Evolutionary conservation across 768 basidiomycete genomes (phyloP).

Genomic region (Mycena indigotica): DNA sequence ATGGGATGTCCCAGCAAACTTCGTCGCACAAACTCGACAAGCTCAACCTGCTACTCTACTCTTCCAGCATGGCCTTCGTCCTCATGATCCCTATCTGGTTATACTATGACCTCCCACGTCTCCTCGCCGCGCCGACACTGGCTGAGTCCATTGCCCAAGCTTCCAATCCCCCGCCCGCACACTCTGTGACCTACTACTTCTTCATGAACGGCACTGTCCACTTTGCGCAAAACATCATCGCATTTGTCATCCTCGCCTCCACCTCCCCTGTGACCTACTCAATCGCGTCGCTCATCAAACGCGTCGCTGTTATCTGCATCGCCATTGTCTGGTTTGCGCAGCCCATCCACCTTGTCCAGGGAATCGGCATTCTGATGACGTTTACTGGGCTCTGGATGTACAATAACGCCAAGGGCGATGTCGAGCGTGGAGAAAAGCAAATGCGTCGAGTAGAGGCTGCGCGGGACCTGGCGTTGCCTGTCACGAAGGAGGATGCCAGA

Average conservation of each 20-base stretch:
- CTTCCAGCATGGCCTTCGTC: slow-evolving; percentile 89
- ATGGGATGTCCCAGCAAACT: slow-evolving; percentile 36
- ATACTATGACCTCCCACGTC: slow-evolving; percentile 78
- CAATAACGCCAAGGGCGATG: slow-evolving; percentile 90
- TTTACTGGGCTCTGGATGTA: slow-evolving; percentile 94
- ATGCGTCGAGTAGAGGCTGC: slow-evolving; percentile 76
- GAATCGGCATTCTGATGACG: slow-evolving; percentile 85
- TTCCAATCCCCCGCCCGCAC: slow-evolving; percentile 50
- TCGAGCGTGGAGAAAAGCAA: slow-evolving; percentile 90
- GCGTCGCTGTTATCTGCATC: slow-evolving; percentile 96
- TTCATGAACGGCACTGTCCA: slow-evolving; percentile 94
- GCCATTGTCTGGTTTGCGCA: slow-evolving; percentile 98
- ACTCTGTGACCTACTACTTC: slow-evolving; percentile 79
- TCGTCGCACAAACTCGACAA: slow-evolving; percentile 88
- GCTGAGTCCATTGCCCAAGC: slow-evolving; percentile 52
- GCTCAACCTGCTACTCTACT: slow-evolving; percentile 93
- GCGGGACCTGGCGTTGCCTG: slow-evolving; percentile 68
- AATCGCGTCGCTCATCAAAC: slow-evolving; percentile 96
- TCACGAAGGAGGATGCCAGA: slow-evolving; percentile 60
- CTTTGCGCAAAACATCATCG: slow-evolving; percentile 96
- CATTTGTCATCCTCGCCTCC: slow-evolving; percentile 92
- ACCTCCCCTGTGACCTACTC: slow-evolving; percentile 99
- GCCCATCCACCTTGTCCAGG: slow-evolving; percentile 80
- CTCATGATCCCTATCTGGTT: slow-evolving; percentile 97
- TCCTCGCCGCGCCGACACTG: slow-evolving; percentile 51